Base-by-base conservation (phyloP, 768 basidiomycete species). In the Calocybe cyanea region DNA sequence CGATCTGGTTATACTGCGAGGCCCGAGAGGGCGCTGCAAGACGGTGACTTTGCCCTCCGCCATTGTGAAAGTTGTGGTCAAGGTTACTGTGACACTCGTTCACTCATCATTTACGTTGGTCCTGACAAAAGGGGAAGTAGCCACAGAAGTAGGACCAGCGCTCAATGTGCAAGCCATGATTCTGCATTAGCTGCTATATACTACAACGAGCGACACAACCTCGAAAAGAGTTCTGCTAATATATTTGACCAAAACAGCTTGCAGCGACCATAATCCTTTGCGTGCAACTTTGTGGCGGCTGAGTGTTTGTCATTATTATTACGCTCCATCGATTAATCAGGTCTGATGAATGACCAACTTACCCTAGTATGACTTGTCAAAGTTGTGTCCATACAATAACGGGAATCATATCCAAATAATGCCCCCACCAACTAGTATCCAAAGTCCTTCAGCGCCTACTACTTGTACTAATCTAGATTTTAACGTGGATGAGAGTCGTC, bases 1-100 rank as follows among this genome's bases (percentile, higher is more conserved):
- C 0, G 75, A 56, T 25, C 75, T 71, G 35, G 55, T 66, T 35
- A 64, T 52, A 11, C 55, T 68, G 24, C 79, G 75, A 35, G 80
- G 81, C 20, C 81, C 81, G 45, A 69, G 61, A 32, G 80, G 80
- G 43, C 77, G 71, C 37, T 52, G 55, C 48, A 58, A 51, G 36
- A 47, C 50, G 41, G 61, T 46, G 24, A 48, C 23, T 45, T 46
- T 56, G 43, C 54, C 53, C 44, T 61, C 61, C 57, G 55, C 62
- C 49, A 52, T 54, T 32, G 54, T 51, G 40, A 49, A 47, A 52
- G 57, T 57, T 56, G 60, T 60, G 57, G 61, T 59, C 57, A 59
- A 56, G 55, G 56, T 50, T 51, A 58, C 54, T 53, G 53, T 52
- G 55, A 6, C 6, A 57, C 51, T 48, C 46, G 33, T 25, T 33